Evolutionary conservation across 202 grass and related monocot species (phyloP), one percentile per base, ranked within the genome.

Genomic region (Cymbopogon flexuosus): DNA sequence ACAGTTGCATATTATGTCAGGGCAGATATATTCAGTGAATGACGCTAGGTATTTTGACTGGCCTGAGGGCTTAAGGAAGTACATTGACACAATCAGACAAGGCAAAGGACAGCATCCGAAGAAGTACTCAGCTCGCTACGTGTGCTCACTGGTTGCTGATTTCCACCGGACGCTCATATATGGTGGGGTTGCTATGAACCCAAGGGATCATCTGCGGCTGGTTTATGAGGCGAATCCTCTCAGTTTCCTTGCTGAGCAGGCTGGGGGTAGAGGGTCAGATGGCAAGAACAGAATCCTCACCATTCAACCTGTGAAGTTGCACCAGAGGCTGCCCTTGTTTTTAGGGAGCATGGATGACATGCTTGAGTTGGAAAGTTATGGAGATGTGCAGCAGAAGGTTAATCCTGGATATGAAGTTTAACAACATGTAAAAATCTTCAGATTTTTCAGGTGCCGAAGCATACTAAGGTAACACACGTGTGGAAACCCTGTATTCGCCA

Each of bases 21-120:
- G 96, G 67, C 92, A 99, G 74, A 96, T 96, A 93, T 96, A 95
- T 73, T 99, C 92, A 0, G 96, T 99, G 65, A 96, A 93, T 83
- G 96, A 99, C 29, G 96, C 92, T 2, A 73, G 92, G 5, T 99
- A 96, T 74, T 99, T 99, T 12, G 90, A 99, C 68, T 99, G 92
- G 92, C 92, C 96, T 0, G 88, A 99, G 52, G 92, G 90, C 61
- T 87, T 95, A 83, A 93, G 87, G 68, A 81, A 78, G 65, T 99
- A 99, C 52, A 99, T 99, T 29, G 96, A 99, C 77, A 91, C 83
- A 3, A 90, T 99, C 33, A 87, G 96, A 83, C 92, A 96, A 81
- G 96, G 96, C 42, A 93, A 96, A 71, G 96, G 92, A 22, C 92
- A 96, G 61, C 81, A 88, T 77, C 92, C 90, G 0, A 99, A 99